Conservation (phyloP, 2,329 filamentous ascomycete genomes). For the Celoporthe dispersa region DNA sequence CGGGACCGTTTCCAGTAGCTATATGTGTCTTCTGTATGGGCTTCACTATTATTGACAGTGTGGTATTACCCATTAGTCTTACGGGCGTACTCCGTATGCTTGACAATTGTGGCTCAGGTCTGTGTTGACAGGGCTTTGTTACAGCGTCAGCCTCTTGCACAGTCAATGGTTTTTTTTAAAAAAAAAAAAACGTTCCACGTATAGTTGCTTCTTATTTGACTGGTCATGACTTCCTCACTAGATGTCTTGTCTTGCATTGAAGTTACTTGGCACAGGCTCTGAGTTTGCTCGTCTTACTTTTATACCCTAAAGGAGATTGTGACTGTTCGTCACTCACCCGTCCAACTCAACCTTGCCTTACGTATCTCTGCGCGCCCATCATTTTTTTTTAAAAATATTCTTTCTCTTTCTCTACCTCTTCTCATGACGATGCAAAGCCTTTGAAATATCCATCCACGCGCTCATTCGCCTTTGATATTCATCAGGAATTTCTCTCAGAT, state of each 20-base stretch:
- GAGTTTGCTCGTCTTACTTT: not conserved
- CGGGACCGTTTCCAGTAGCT: not conserved
- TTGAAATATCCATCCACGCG: not conserved
- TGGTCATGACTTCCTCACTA: not conserved
- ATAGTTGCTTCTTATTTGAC: not conserved
- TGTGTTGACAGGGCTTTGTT: conserved; percentile 7
- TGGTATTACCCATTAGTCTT: not conserved
- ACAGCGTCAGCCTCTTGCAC: not conserved
- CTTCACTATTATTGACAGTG: not conserved
- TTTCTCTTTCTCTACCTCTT: too few relatives aligned
- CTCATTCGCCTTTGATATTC: not conserved
- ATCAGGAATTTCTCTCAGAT: too few relatives aligned
- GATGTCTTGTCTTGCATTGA: not conserved
- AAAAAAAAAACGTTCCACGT: not conserved
- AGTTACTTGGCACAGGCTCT: not conserved
- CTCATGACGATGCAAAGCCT: not conserved
- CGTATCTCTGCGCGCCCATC: not conserved
- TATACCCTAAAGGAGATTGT: not conserved
- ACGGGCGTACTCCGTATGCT: not conserved
- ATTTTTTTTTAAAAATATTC: too few relatives aligned
- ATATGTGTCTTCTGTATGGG: not conserved
- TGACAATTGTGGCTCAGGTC: not conserved
- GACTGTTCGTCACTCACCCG: not conserved
- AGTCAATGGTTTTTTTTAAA: not conserved
- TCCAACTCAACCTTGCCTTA: not conserved